Base-by-base conservation (phyloP, 2,329 filamentous ascomycete species). In the Ramularia collo-cygni region DNA sequence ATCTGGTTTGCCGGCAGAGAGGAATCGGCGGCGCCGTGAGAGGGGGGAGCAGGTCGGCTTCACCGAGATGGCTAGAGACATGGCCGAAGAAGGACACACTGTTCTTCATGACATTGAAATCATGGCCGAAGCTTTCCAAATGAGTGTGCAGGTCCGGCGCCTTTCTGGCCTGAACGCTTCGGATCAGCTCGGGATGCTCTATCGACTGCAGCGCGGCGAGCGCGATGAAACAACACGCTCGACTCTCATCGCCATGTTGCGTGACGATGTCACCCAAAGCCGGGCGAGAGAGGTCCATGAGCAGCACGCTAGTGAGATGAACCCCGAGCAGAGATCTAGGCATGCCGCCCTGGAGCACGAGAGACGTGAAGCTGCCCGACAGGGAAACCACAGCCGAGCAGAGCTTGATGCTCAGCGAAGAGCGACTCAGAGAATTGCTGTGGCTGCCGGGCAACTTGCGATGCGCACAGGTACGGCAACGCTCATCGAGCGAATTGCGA, bases 101-200 rank as follows among this genome's bases (percentile, higher is more conserved):
- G 38, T 47, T 3, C 35, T 51, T 4, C 47, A 53, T 32, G 48
- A 55, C 24, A 44, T 54, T 16, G 58, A 61, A 31, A 32, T 55
- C 27, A 55, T 60, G 54, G 56, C 56, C 4, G 54, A 59, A 18
- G 48, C 47, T 8, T 61, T 53, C 37, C 50, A 55, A 31, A 55
- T 52, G 48, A 57, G 54, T 24, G 42, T 48, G 7, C 44, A 50
- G 17, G 28, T 61, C 3, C 41, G 58, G 24, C 36, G 42, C 13
- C 45, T 37, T 19, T 47, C 51, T 17, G 40, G 47, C 17, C 28
- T 58, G 10, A 47, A 28, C 13, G 41, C 47, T 2, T 43, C 50
- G 1, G 54, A 53, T 30, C 50, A 53, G 26, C 42, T 59, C 32
- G 36, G 39, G 4, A 54, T 57, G 49, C 48, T 60, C 8, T 52